Evolutionary conservation across 208 protist species (phyloP).

Genomic region (Leishmania braziliensis): DNA sequence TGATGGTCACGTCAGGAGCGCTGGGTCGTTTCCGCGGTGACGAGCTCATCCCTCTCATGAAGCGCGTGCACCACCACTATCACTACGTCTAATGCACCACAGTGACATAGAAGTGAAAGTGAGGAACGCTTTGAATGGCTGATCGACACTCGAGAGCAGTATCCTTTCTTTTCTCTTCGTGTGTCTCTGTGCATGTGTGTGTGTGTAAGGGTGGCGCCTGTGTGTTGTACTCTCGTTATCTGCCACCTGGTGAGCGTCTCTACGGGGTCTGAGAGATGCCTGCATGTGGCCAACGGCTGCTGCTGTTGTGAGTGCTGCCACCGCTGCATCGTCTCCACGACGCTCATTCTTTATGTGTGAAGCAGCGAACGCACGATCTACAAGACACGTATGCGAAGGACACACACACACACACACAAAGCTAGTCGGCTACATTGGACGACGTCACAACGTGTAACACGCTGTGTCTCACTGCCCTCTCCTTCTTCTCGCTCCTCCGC

Average conservation of each 20-base stretch:
- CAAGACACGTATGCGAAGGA: background rate
- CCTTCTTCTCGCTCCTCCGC: background rate
- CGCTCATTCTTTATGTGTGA: background rate
- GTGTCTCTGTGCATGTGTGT: background rate
- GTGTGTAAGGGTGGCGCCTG: background rate
- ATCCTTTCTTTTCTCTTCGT: background rate
- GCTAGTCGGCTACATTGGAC: background rate
- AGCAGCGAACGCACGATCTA: background rate
- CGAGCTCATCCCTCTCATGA: slow-evolving; percentile 53
- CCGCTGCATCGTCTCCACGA: background rate
- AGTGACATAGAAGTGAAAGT: background rate
- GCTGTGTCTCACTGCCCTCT: background rate
- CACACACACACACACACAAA: background rate
- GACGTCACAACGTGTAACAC: background rate
- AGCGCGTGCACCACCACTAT: slow-evolving; percentile 54
- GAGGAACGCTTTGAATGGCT: background rate
- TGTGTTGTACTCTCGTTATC: background rate
- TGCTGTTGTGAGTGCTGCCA: background rate
- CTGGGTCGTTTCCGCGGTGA: slow-evolving; percentile 62
- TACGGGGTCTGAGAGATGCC: background rate
- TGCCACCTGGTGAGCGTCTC: background rate
- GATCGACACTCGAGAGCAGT: background rate
- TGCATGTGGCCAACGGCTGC: background rate
- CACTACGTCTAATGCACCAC: slow-evolving; percentile 39
- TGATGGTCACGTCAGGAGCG: slow-evolving; percentile 33